Evolutionary conservation across 345 rosid genomes (phyloP), one percentile per base, ranked within the genome.

Genomic region (Sisymbrium irio): DNA sequence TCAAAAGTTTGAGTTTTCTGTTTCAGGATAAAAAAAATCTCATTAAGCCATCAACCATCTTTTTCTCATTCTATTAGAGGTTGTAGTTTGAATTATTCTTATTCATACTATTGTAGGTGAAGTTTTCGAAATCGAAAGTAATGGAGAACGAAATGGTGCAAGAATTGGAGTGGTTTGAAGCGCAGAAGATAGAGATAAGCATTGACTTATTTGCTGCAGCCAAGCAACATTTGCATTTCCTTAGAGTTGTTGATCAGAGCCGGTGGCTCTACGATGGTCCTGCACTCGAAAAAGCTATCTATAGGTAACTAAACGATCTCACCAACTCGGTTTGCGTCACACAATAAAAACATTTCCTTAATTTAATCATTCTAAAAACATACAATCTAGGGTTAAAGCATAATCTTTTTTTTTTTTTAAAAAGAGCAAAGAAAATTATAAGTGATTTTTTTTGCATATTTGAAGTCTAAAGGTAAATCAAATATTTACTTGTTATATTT

Each of bases 251-350:
- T 36, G 94, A 89, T 66, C 75, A 50, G 80, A 87, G 81, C 32
- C 91, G 89, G 18, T 83, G 82, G 73, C 92, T 89, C 71, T 87
- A 92, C 61, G 88, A 88, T 37, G 89, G 91, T 36, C 89, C 83
- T 59, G 65, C 80, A 62, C 90, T 92, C 54, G 82, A 77, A 47
- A 83, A 69, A 72, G 93, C 96, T 28, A 92, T 92, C 59, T 88
- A 86, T 67, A 85, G 97, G 97, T 87, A 25, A 27, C 6, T 9
- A 4, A 65, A 47, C 3, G 3, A 22, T 22, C 12, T 9, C 40
- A 56, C 40, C 60, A 55, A 55, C 15, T 54, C 32, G 10, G 14
- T 51, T 47, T 47, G 13, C 22, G 9, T 22, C 2, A 47, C 8
- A 47, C 12, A 47, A 47, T 18, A 1, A 18, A 37, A 10, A 11